Conservation (phyloP, 441 rosid species). For the Eutrema salsugineum region DNA sequence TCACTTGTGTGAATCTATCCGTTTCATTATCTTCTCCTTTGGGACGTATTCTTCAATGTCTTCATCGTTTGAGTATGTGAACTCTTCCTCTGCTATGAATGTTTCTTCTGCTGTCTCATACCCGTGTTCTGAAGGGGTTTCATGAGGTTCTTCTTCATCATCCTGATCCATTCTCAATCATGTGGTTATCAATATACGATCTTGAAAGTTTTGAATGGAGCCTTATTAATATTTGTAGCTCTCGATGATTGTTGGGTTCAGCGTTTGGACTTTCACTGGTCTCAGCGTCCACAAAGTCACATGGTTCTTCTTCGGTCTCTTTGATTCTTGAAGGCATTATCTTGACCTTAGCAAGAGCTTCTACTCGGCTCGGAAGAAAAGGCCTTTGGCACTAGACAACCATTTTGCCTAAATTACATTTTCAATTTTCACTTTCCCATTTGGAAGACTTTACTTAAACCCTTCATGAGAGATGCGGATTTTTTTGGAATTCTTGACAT, state of each 20-base stretch:
- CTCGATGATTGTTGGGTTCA: slow-evolving; percentile 20
- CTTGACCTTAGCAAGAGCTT: slow-evolving; percentile 21
- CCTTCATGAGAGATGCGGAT: too few species aligned
- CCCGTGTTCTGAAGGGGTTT: slow-evolving; percentile 41
- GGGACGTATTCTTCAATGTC: slow-evolving; percentile 41
- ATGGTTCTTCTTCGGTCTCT: slow-evolving; percentile 30
- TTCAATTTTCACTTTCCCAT: too few species aligned
- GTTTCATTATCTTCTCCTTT: slow-evolving; percentile 53
- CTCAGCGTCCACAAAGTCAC: slow-evolving; percentile 27
- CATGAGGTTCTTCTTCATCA: slow-evolving; percentile 30
- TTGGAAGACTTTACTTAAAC: too few species aligned
- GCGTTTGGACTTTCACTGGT: slow-evolving; percentile 13
- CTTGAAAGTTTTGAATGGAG: slow-evolving; percentile 37
- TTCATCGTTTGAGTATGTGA: slow-evolving; percentile 56
- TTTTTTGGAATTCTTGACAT: too few species aligned
- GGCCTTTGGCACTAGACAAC: too few species aligned
- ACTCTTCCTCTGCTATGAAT: slow-evolving; percentile 63
- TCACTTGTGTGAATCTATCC: slow-evolving; percentile 62
- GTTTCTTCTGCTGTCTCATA: slow-evolving; percentile 76
- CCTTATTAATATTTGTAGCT: slow-evolving; percentile 35
- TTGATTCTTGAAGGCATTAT: slow-evolving; percentile 25
- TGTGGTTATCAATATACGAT: slow-evolving; percentile 19
- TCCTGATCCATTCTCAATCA: slow-evolving; percentile 17
- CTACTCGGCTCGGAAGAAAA: too few species aligned
- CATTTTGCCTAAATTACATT: too few species aligned